Conservation (phyloP, 306 rosid species). For the Quercus rubra region DNA sequence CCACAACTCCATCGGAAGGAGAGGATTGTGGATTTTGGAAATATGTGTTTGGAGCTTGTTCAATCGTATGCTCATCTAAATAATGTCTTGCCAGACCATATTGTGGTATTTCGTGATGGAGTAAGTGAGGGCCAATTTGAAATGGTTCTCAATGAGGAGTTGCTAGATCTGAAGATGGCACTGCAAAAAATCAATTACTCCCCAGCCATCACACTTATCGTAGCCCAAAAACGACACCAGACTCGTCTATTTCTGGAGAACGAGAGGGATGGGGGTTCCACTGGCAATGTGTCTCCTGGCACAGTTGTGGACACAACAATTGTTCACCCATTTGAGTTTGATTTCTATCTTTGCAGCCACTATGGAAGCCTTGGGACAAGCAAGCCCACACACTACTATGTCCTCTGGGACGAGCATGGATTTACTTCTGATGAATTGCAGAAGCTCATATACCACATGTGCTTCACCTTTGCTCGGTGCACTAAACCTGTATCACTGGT, state of each 20-base stretch:
- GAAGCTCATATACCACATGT: slow-evolving; percentile 65
- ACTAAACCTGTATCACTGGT: slow-evolving; percentile 79
- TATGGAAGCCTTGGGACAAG: slow-evolving; percentile 75
- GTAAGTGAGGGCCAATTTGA: slow-evolving; percentile 78
- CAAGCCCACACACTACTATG: slow-evolving; percentile 83
- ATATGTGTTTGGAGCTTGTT: slow-evolving; percentile 61
- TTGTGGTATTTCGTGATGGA: slow-evolving; percentile 74
- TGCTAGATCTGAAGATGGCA: slow-evolving; percentile 45
- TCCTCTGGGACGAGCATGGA: slow-evolving; percentile 69
- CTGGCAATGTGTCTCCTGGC: slow-evolving; percentile 57
- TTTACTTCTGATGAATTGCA: slow-evolving; percentile 68
- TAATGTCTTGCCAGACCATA: slow-evolving; percentile 47
- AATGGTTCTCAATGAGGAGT: slow-evolving; percentile 83
- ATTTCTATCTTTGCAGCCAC: slow-evolving; percentile 75
- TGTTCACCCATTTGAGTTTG: slow-evolving; percentile 69
- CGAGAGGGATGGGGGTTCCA: slow-evolving; percentile 34
- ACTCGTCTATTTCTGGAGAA: slow-evolving; percentile 60
- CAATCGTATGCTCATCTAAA: slow-evolving; percentile 38
- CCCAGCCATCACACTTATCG: slow-evolving; percentile 65
- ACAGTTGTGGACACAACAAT: slow-evolving; percentile 70
- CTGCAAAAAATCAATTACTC: slow-evolving; percentile 28
- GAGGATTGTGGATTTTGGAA: slow-evolving; percentile 55
- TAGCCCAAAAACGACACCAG: slow-evolving; percentile 74
- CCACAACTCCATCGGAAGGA: slow-evolving; percentile 53
- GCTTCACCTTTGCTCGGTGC: slow-evolving; percentile 82